Evolutionary conservation across 805 yeast species (phyloP).

Genomic region (Kuraishia molischiana): DNA sequence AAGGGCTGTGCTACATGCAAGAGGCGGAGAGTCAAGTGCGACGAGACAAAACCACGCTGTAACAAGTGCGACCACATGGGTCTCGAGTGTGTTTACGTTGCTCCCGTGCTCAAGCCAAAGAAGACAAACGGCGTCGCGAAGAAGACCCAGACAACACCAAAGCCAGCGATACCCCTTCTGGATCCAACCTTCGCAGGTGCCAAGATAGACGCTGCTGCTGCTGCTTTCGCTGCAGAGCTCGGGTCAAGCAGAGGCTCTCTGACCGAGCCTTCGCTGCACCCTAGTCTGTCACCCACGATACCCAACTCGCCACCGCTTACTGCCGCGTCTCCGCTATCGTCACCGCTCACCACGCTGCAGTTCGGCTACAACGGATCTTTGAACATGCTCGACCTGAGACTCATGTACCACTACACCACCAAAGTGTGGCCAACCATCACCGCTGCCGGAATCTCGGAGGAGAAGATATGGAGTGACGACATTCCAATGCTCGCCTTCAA

Average conservation of each 20-base stretch:
- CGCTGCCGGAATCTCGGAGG: conserved; percentile 82
- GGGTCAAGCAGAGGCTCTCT: background rate
- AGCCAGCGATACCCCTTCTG: background rate
- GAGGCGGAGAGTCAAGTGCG: conserved; percentile 85
- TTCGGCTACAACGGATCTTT: conserved; percentile 23
- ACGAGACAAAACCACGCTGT: conserved; percentile 75
- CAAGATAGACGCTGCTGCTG: background rate
- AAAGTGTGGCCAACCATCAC: conserved; percentile 82
- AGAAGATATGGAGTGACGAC: conserved; percentile 78
- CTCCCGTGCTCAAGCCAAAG: conserved; percentile 5
- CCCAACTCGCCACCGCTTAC: conserved; percentile 8
- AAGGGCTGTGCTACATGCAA: conserved; percentile 89
- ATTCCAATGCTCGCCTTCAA: conserved; percentile 84
- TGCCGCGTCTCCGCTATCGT: conserved; percentile 4
- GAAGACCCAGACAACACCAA: no score
- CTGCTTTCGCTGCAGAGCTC: background rate
- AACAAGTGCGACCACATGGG: conserved; percentile 72
- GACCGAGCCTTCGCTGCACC: conserved; percentile 1
- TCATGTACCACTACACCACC: conserved; percentile 83
- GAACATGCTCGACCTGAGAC: conserved; percentile 66
- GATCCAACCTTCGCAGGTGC: background rate
- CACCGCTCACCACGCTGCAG: conserved; percentile 3
- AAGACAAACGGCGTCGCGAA: background rate
- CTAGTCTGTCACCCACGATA: conserved; percentile 1
- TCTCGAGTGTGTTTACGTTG: conserved; percentile 57